These are phyloP conservation scores for Suillus sp. DNA, from an alignment of 768 basidiomycete species.

Conservation along the genomic window DNA sequence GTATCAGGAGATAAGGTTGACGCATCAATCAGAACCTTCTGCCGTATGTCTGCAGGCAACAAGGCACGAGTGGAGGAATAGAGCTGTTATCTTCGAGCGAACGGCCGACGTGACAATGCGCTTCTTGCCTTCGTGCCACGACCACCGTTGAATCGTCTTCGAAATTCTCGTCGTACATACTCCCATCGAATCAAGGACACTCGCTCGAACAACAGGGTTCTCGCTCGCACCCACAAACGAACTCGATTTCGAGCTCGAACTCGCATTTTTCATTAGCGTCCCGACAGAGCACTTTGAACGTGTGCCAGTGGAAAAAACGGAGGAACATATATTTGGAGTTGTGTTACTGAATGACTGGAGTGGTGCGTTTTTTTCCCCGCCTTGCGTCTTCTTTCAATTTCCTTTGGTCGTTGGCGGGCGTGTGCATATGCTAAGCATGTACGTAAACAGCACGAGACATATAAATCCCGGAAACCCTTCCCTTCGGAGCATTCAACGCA, in stretches of 20 bases:
- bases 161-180: too few relatives aligned
- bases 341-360: conserved; percentile 11
- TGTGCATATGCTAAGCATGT: background rate
- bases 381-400: background rate
- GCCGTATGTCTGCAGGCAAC: too few relatives aligned
- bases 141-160: too few relatives aligned
- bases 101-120: too few relatives aligned
- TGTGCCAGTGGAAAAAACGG: conserved; percentile 6
- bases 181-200: background rate
- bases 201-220: background rate
- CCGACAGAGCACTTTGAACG: conserved; percentile 8
- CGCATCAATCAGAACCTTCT: too few relatives aligned
- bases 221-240: conserved; percentile 6
- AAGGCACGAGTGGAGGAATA: too few relatives aligned
- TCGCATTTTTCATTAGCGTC: conserved; percentile 10
- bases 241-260: conserved; percentile 10
- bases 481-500: conserved; percentile 11
- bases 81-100: too few relatives aligned
- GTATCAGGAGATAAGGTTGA: too few relatives aligned
- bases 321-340: conserved; percentile 13
- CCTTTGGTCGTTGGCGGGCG: background rate
- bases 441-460: conserved; percentile 8
- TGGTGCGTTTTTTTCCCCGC: conserved; percentile 1
- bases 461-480: conserved; percentile 5
- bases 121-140: too few relatives aligned